Evolutionary conservation across 2,329 filamentous ascomycete genomes (phyloP).

Genomic region (Westerdykella aurantiaca): DNA sequence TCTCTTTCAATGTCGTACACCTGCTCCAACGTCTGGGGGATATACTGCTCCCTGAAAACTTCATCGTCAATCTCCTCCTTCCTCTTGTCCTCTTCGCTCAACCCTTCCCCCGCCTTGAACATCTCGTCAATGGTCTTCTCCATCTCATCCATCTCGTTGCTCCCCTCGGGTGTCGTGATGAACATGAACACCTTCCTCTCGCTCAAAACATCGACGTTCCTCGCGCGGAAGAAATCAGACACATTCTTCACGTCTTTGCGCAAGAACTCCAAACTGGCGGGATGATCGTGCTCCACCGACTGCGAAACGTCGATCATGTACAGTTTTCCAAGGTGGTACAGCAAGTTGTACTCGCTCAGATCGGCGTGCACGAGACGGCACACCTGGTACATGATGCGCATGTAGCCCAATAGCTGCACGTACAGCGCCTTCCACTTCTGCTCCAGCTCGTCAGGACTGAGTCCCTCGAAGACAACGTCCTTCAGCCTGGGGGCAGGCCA

Average conservation of each 20-base stretch:
- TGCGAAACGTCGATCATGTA: constrained; percentile 98
- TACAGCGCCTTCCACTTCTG: constrained; percentile 74
- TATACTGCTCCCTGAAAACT: constrained; percentile 93
- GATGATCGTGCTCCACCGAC: constrained; percentile 94
- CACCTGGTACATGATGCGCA: constrained; percentile 88
- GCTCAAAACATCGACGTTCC: constrained; percentile 73
- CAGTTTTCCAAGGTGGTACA: constrained; percentile 76
- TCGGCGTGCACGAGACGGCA: constrained; percentile 93
- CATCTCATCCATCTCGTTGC: constrained; percentile 58
- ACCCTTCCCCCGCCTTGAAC: constrained; percentile 51
- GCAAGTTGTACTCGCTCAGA: constrained; percentile 94
- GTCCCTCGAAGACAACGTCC: constrained; percentile 68
- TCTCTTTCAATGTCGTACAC: constrained; percentile 96
- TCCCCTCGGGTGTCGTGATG: constrained; percentile 58
- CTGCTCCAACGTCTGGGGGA: constrained; percentile 90
- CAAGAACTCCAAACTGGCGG: constrained; percentile 83
- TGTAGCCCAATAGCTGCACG: constrained; percentile 74
- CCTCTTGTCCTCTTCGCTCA: constrained; percentile 46
- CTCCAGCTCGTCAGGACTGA: constrained; percentile 52
- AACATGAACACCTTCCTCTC: constrained; percentile 82
- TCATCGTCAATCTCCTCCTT: constrained; percentile 75
- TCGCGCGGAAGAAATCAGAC: constrained; percentile 81
- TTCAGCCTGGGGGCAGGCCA: constrained; percentile 83
- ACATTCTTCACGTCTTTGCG: constrained; percentile 99
- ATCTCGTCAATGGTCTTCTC: constrained; percentile 59